Percentiles rank a stretch among this genome's conserved stretches.
phyloP scores from a whole-genome alignment of 352 stramenopile genomes.

The Phytopythium sindhum region DNA sequence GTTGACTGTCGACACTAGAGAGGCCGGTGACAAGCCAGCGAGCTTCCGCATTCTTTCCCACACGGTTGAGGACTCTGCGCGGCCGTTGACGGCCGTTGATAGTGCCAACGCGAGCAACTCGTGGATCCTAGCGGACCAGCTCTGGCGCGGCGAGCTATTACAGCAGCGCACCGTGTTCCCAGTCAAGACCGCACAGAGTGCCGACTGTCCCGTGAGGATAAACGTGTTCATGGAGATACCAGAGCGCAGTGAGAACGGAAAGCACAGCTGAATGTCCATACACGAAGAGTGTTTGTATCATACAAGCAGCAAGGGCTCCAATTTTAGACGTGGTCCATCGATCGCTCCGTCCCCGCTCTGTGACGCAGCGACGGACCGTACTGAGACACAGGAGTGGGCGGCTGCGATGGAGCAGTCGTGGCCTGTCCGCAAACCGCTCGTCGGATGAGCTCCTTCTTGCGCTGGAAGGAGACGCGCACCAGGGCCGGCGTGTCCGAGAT shows the following conservation, averaged over 20 bases:
- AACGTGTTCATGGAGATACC: slow-evolving; percentile 57
- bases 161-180: slow-evolving; percentile 32
- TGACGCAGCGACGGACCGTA: background rate
- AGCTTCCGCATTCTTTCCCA: slow-evolving; percentile 65
- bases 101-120: slow-evolving; percentile 42
- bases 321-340: slow-evolving; percentile 1
- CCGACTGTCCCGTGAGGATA: slow-evolving; percentile 41
- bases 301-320: background rate
- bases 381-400: slow-evolving; percentile 13
- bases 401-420: slow-evolving; percentile 25
- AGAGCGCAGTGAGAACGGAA: background rate
- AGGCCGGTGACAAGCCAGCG: slow-evolving; percentile 19
- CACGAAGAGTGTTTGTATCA: background rate
- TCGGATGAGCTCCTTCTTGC: slow-evolving; percentile 83
- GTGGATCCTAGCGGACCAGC: slow-evolving; percentile 63
- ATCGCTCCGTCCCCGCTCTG: background rate
- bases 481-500: slow-evolving; percentile 74
- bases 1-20: slow-evolving; percentile 6
- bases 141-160: slow-evolving; percentile 41
- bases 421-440: slow-evolving; percentile 76
- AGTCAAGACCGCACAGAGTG: slow-evolving; percentile 36
- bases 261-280: background rate
- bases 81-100: slow-evolving; percentile 33
- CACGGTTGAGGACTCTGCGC: slow-evolving; percentile 47
- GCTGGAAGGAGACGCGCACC: slow-evolving; percentile 76